phyloP scores from a whole-genome alignment of 2,329 filamentous ascomycete species.

The Penicillium corylophilum region DNA sequence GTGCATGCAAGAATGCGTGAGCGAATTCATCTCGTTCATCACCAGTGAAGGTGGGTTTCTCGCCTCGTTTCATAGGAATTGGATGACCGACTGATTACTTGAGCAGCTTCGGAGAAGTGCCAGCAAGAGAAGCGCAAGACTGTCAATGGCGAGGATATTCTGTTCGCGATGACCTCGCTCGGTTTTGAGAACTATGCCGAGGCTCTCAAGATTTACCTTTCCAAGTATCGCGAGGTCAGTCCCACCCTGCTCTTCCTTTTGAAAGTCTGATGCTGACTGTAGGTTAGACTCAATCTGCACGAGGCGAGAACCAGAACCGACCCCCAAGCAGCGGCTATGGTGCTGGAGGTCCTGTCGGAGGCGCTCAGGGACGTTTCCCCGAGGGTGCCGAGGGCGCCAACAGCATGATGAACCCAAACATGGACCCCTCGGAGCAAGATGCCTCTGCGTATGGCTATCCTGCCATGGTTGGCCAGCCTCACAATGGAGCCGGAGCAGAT shows the following conservation, averaged over 20 bases:
- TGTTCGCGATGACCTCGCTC: constrained; percentile 98
- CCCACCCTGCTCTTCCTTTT: constrained; percentile 26
- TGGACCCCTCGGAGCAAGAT: constrained; percentile 49
- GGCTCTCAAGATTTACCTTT: constrained; percentile 95
- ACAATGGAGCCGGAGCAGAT: constrained; percentile 49
- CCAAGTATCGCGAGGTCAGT: constrained; percentile 95
- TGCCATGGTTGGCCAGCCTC: constrained; percentile 46
- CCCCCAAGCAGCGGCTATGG: constrained; percentile 51
- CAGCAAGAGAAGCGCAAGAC: constrained; percentile 99
- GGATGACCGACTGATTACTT: neutral
- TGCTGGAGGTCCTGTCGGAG: constrained; percentile 40
- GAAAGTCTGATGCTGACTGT: constrained; percentile 39
- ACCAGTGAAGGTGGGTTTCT: constrained; percentile 87
- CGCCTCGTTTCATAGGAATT: neutral
- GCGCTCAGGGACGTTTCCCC: constrained; percentile 35
- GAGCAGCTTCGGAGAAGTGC: constrained; percentile 92
- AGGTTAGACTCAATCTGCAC: constrained; percentile 72
- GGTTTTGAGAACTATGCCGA: constrained; percentile 99
- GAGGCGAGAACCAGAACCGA: constrained; percentile 64
- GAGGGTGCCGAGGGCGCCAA: constrained; percentile 44
- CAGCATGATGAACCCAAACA: constrained; percentile 44
- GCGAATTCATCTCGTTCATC: constrained; percentile 99
- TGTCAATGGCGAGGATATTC: constrained; percentile 96
- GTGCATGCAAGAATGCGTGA: constrained; percentile 99
- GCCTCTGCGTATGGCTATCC: constrained; percentile 46